phyloP scores from a whole-genome alignment of 2,329 filamentous ascomycete species.

The Proliferodiscus dingleyae region DNA sequence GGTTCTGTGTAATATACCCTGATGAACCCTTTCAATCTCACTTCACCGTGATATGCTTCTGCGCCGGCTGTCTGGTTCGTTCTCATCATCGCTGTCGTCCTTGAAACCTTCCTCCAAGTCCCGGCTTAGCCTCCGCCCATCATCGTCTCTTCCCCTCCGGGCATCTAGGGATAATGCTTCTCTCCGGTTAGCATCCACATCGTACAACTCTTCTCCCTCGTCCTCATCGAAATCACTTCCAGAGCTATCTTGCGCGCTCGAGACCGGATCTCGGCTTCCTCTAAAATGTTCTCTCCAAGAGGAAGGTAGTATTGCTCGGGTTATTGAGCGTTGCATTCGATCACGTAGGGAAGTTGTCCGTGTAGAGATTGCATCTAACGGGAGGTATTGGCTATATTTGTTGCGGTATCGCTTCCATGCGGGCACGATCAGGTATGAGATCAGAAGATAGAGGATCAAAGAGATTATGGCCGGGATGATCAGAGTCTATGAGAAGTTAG shows the following conservation, averaged over 20 bases:
- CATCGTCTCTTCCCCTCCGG: slow-evolving; percentile 36
- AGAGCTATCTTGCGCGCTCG: slow-evolving; percentile 36
- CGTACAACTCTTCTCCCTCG: slow-evolving; percentile 65
- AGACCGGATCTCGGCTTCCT: slow-evolving; percentile 37
- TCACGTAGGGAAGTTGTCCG: slow-evolving; percentile 51
- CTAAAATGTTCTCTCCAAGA: slow-evolving; percentile 43
- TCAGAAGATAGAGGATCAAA: slow-evolving; percentile 60
- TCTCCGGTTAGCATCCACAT: slow-evolving; percentile 45
- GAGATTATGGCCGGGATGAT: slow-evolving; percentile 67
- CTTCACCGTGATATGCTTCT: slow-evolving; percentile 11
- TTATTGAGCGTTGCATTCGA: slow-evolving; percentile 41
- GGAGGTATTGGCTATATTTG: slow-evolving; percentile 70
- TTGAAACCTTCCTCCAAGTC: slow-evolving; percentile 74
- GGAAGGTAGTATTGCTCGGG: slow-evolving; percentile 40
- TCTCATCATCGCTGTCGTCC: slow-evolving; percentile 65
- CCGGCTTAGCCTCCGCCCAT: slow-evolving; percentile 64
- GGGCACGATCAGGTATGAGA: slow-evolving; percentile 62
- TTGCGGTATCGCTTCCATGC: slow-evolving; percentile 65
- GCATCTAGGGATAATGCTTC: slow-evolving; percentile 36
- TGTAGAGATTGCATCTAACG: slow-evolving; percentile 57
- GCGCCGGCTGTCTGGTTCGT: slow-evolving; percentile 9
- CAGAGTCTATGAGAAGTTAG: slow-evolving; percentile 50
- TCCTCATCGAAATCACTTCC: slow-evolving; percentile 56
- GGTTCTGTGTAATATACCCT: background rate
- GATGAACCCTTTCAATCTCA: background rate